These are phyloP conservation scores for Mercurialis annua DNA, from an alignment of 345 rosid species.

Conservation along the genomic window DNA sequence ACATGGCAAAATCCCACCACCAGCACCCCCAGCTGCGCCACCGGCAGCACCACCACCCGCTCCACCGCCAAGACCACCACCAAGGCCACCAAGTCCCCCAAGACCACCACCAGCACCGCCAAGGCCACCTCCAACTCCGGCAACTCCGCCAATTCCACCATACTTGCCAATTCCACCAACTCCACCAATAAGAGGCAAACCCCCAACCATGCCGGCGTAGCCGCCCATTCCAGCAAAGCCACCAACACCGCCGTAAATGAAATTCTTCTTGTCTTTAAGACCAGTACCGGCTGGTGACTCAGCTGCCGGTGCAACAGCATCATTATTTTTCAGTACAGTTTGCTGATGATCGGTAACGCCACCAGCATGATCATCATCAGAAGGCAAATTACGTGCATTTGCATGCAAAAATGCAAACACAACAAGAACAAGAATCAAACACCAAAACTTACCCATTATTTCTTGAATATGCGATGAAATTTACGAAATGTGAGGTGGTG, in stretches of 20 bases:
- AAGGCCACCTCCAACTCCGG: slow-evolving; percentile 55
- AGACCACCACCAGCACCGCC: slow-evolving; percentile 39
- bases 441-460: slow-evolving; percentile 18
- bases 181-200: slow-evolving; percentile 51
- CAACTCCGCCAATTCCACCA: slow-evolving; percentile 53
- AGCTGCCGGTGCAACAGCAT: slow-evolving; percentile 33
- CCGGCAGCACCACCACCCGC: slow-evolving; percentile 12
- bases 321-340: not conserved
- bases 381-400: slow-evolving; percentile 37
- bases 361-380: not conserved
- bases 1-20: slow-evolving; percentile 28
- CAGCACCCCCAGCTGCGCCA: slow-evolving; percentile 1
- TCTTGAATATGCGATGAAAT: not conserved
- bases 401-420: slow-evolving; percentile 33
- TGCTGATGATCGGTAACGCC: slow-evolving; percentile 6
- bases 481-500: not conserved
- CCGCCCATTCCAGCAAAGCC: slow-evolving; percentile 79
- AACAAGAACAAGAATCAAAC: slow-evolving; percentile 19
- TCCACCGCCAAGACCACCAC: slow-evolving; percentile 29
- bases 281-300: slow-evolving; percentile 35
- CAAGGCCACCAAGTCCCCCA: slow-evolving; percentile 31
- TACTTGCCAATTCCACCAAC: slow-evolving; percentile 45
- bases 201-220: slow-evolving; percentile 53
- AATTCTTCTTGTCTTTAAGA: slow-evolving; percentile 54
- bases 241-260: slow-evolving; percentile 61